phyloP scores from a whole-genome alignment of 2,329 filamentous ascomycete species.

The Neodidymelliopsis sp. region DNA sequence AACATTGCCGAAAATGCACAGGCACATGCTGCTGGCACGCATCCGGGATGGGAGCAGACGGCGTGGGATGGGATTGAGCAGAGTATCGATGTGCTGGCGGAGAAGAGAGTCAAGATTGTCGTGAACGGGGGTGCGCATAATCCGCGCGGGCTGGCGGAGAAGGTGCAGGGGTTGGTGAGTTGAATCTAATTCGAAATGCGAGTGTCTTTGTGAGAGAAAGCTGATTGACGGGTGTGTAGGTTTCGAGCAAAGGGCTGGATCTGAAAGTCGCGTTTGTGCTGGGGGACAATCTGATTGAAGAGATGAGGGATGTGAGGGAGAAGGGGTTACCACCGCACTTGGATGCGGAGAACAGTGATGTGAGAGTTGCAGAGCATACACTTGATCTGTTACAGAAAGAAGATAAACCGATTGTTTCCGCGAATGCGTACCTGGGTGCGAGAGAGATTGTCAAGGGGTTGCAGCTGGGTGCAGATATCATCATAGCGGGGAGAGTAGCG shows the following conservation, averaged over 20 bases:
- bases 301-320: slow-evolving; percentile 39
- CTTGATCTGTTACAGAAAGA: slow-evolving; percentile 50
- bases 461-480: slow-evolving; percentile 44
- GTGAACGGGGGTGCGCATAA: slow-evolving; percentile 66
- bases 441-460: slow-evolving; percentile 42
- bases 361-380: slow-evolving; percentile 46
- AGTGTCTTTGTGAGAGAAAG: not conserved
- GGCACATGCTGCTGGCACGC: slow-evolving; percentile 50
- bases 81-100: slow-evolving; percentile 55
- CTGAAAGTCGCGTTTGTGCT: slow-evolving; percentile 56
- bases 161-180: slow-evolving; percentile 51
- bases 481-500: slow-evolving; percentile 44
- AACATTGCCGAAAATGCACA: slow-evolving; percentile 58
- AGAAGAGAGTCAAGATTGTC: slow-evolving; percentile 62
- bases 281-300: slow-evolving; percentile 55
- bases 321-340: slow-evolving; percentile 53
- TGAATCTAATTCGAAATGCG: not conserved
- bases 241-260: slow-evolving; percentile 43
- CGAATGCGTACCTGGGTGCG: slow-evolving; percentile 63
- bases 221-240: slow-evolving; percentile 27
- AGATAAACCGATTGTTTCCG: slow-evolving; percentile 52
- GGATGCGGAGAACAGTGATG: slow-evolving; percentile 50
- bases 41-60: slow-evolving; percentile 56
- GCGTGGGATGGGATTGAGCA: slow-evolving; percentile 59
- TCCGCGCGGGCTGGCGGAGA: slow-evolving; percentile 60